Conservation (phyloP, 2,329 filamentous ascomycete genomes). For the Amphichorda felina region DNA sequence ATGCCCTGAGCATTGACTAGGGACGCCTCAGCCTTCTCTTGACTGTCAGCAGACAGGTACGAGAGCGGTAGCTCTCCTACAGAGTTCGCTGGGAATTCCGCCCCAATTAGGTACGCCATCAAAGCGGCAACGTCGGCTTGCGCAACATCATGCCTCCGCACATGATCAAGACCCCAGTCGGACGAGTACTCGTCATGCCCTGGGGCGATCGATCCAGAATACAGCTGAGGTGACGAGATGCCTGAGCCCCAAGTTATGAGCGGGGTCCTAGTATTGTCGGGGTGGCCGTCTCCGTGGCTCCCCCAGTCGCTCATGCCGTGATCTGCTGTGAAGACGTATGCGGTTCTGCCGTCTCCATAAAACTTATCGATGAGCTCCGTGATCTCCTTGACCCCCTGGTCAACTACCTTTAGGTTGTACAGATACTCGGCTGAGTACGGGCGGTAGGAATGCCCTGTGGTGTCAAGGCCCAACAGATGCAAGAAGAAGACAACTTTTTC, state of each 20-base stretch:
- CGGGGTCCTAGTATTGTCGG: slow-evolving; percentile 91
- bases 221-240: slow-evolving; percentile 60
- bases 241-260: slow-evolving; percentile 91
- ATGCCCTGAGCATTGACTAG: slow-evolving; percentile 78
- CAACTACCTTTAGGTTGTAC: slow-evolving; percentile 87
- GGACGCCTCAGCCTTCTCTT: slow-evolving; percentile 73
- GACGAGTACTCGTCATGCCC: slow-evolving; percentile 88
- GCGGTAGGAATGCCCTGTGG: slow-evolving; percentile 71
- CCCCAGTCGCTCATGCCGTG: slow-evolving; percentile 99
- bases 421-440: slow-evolving; percentile 95
- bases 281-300: slow-evolving; percentile 96
- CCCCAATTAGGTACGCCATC: slow-evolving; percentile 84
- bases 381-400: slow-evolving; percentile 78
- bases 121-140: slow-evolving; percentile 91
- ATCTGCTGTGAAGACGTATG: slow-evolving; percentile 94
- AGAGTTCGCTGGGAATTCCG: slow-evolving; percentile 90
- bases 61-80: slow-evolving; percentile 84
- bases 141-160: slow-evolving; percentile 80
- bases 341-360: slow-evolving; percentile 74
- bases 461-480: slow-evolving; percentile 86
- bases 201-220: slow-evolving; percentile 43
- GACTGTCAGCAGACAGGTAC: slow-evolving; percentile 60
- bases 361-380: slow-evolving; percentile 73
- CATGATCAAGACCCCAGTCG: slow-evolving; percentile 73
- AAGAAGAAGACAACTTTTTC: slow-evolving; percentile 93